phyloP scores from a whole-genome alignment of 495 filamentous ascomycete species.

The Penicillium angulare region DNA sequence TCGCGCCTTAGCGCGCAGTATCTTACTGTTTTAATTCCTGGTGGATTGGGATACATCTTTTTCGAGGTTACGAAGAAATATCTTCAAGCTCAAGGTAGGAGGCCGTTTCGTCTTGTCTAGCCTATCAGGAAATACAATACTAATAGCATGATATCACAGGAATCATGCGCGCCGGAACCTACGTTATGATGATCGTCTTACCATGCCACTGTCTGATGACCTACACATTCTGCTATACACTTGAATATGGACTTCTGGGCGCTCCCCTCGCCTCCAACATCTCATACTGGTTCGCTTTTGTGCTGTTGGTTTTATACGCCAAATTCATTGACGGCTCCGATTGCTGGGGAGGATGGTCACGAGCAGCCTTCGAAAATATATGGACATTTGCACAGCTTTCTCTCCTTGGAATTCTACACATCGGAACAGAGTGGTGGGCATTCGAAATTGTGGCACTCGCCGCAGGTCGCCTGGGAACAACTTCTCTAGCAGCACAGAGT shows the following conservation, averaged over 20 bases:
- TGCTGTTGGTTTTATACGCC: constrained; percentile 73
- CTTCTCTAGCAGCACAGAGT: constrained; percentile 80
- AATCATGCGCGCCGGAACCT: constrained; percentile 86
- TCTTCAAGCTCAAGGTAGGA: constrained; percentile 78
- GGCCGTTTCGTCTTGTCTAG: too few species aligned
- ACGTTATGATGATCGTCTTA: constrained; percentile 80
- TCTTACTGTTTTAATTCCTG: constrained; percentile 74
- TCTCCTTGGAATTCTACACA: constrained; percentile 76
- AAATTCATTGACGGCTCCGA: constrained; percentile 69
- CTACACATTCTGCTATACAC: constrained; percentile 74
- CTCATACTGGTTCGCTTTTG: constrained; percentile 84
- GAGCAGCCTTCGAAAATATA: constrained; percentile 61
- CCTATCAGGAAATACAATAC: neutral
- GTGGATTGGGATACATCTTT: constrained; percentile 86
- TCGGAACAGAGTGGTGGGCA: constrained; percentile 95
- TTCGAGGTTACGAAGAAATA: constrained; percentile 94
- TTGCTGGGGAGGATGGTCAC: constrained; percentile 82
- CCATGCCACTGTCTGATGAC: constrained; percentile 78
- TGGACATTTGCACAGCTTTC: constrained; percentile 76
- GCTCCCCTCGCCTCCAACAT: constrained; percentile 82
- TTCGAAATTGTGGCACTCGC: constrained; percentile 94
- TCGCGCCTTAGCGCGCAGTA: constrained; percentile 74
- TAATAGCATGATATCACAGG: constrained; percentile 41
- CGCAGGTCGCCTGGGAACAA: constrained; percentile 78
- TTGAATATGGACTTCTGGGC: constrained; percentile 70